A percentile compares a stretch with the other conserved stretches of the same genome.
Conservation (phyloP, 129 eudicot species). For the Arctium lappa region DNA sequence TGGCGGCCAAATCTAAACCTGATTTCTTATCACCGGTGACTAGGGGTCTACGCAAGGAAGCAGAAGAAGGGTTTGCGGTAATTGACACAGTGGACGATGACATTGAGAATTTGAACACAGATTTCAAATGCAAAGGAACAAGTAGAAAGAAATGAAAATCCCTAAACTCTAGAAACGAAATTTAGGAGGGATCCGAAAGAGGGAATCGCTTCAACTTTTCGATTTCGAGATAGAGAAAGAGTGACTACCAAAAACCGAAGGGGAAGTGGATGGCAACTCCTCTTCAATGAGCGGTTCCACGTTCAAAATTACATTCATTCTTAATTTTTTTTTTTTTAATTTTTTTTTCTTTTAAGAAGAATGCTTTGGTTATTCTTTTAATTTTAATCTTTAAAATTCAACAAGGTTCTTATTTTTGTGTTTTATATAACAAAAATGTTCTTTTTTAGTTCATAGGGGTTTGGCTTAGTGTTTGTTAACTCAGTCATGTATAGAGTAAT, state of each 20-base stretch:
- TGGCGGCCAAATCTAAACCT: constrained; percentile 35
- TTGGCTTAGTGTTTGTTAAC: no score
- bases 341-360: no score
- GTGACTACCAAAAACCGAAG: not conserved
- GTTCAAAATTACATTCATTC: not conserved
- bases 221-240: not conserved
- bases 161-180: not conserved
- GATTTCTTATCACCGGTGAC: constrained; percentile 41
- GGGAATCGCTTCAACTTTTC: not conserved
- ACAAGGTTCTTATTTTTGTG: no score
- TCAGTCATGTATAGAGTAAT: no score
- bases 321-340: no score
- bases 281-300: constrained; percentile 9
- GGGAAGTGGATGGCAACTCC: not conserved
- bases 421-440: no score
- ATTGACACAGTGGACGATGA: constrained; percentile 72
- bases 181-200: not conserved
- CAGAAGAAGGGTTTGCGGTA: constrained; percentile 49
- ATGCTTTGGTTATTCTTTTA: not conserved
- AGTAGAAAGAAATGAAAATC: not conserved
- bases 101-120: constrained; percentile 27
- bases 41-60: constrained; percentile 44
- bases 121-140: not conserved
- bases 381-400: no score
- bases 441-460: no score